Base-by-base conservation (phyloP, 129 eudicot genomes). In the Arctium minus region DNA sequence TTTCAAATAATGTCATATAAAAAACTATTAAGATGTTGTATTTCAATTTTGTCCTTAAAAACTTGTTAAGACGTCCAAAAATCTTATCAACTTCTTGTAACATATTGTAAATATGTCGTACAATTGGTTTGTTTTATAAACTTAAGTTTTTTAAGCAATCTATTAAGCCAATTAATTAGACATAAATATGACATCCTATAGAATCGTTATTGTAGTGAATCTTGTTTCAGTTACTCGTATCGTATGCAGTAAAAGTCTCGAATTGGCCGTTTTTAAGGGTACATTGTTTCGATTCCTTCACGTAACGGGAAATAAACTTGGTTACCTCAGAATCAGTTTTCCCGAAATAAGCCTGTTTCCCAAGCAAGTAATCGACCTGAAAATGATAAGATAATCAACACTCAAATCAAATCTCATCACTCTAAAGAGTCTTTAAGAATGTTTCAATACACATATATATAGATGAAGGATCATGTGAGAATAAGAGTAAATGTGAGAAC, bases 351-450 rank as follows among this genome's bases (percentile, higher is more conserved):
- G 98, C 96, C 83, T 92, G 97, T 85, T 92, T 92, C 10, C 99
- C 99, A n/a, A 96, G 85, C 89, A 96, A 84, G 86, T 96, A 96
- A 87, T 96, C 93, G 39, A 96, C 98, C 99, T 96, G 91, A 37
- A 79, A 83, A 82, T 18, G 27, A 36, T 11, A 79, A 4, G 11
- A 48, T n/a, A 31, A 29, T 42, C 5, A 17, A 78, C 37, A 39
- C 6, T 75, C 31, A 48, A 22, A 71, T 37, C 40, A 75, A 8
- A 37, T 72, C 10, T 2, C 11, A 8, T 4, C 8, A 6, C 8
- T 37, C 5, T 37, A 37, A 37, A 37, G 40, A 37, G 40, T 37
- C 40, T 37, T 37, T 37, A 2, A 37, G 5, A 4, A 37, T 35
- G 37, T 35, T 35, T 1, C 3, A 35, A 35, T 35, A 35, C 37